Conservation (phyloP, 2,329 filamentous ascomycete genomes). For the Beauveria brongniartii region DNA sequence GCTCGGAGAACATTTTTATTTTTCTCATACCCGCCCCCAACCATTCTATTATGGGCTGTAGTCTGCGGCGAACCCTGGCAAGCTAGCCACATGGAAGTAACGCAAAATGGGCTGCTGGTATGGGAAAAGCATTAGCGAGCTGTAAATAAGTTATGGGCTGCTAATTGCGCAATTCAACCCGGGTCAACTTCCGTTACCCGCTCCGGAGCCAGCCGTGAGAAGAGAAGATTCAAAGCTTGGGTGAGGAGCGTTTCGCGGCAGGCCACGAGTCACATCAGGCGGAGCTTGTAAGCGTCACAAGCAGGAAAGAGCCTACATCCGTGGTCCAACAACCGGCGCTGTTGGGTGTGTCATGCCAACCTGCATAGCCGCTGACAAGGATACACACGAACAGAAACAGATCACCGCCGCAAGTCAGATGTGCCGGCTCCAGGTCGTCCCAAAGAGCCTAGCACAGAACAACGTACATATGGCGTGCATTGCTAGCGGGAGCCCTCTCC, state of each 20-base stretch:
- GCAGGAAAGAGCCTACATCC: background rate
- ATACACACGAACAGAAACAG: conserved; percentile 3
- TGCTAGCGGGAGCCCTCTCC: background rate
- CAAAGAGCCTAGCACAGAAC: conserved; percentile 5
- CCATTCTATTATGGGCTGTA: background rate
- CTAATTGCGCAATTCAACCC: conserved; percentile 1
- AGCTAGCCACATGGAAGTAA: background rate
- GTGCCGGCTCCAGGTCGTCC: conserved; percentile 9
- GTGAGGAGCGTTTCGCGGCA: background rate
- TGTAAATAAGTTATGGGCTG: background rate
- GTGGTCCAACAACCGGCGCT: background rate
- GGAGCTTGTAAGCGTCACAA: background rate
- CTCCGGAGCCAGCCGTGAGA: background rate
- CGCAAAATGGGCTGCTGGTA: too few relatives aligned
- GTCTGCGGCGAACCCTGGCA: background rate
- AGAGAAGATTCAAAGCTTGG: background rate
- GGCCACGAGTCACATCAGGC: conserved; percentile 3
- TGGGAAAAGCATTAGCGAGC: too few relatives aligned
- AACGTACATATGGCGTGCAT: conserved; percentile 12
- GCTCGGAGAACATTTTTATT: background rate
- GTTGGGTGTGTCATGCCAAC: background rate
- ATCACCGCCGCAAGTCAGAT: conserved; percentile 10
- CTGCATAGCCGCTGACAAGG: conserved; percentile 11
- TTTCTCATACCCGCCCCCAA: background rate
- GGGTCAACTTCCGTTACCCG: conserved; percentile 1